Conservation (phyloP, 208 protist species). For the Borovskyia barvae region DNA sequence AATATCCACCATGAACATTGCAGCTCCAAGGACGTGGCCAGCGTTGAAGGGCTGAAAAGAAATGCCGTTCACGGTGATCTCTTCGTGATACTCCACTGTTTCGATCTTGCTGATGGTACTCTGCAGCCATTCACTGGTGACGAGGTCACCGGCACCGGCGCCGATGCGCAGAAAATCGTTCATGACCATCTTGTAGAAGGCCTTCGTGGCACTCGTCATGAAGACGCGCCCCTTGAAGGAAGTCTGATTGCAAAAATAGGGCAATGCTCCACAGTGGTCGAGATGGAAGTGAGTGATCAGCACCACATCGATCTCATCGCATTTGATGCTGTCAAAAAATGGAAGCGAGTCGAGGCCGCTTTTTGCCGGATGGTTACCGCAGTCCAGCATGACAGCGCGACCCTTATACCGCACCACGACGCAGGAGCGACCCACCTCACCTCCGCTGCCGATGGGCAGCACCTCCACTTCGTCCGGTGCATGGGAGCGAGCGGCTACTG, state of each 20-base stretch:
- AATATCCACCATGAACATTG: constrained; percentile 99
- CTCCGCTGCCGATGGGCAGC: constrained; percentile 95
- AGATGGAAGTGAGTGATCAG: constrained; percentile 98
- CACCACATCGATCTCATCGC: constrained; percentile 93
- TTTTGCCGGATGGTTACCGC: constrained; percentile 97
- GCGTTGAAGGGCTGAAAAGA: constrained; percentile 98
- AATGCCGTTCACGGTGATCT: constrained; percentile 95
- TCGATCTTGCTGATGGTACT: constrained; percentile 95
- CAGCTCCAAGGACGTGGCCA: constrained; percentile 96
- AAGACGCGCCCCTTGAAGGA: constrained; percentile 95
- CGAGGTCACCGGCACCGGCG: constrained; percentile 83
- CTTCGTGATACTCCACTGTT: constrained; percentile 97
- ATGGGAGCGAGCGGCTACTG: constrained; percentile 7
- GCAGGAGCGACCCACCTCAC: constrained; percentile 97
- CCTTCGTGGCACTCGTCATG: constrained; percentile 98
- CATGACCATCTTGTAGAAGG: constrained; percentile 97
- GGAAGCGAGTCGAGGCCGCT: constrained; percentile 94
- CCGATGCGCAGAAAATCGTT: constrained; percentile 96
- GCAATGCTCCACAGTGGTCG: constrained; percentile 96
- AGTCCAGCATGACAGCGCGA: constrained; percentile 98
- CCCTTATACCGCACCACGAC: constrained; percentile 96
- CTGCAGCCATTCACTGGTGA: constrained; percentile 94
- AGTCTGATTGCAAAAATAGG: constrained; percentile 96
- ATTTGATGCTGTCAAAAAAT: constrained; percentile 97
- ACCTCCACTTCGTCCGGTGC: constrained; percentile 89